phyloP scores from a whole-genome alignment of 192 early-diverging fungal species.

The Coemansia sp. region DNA sequence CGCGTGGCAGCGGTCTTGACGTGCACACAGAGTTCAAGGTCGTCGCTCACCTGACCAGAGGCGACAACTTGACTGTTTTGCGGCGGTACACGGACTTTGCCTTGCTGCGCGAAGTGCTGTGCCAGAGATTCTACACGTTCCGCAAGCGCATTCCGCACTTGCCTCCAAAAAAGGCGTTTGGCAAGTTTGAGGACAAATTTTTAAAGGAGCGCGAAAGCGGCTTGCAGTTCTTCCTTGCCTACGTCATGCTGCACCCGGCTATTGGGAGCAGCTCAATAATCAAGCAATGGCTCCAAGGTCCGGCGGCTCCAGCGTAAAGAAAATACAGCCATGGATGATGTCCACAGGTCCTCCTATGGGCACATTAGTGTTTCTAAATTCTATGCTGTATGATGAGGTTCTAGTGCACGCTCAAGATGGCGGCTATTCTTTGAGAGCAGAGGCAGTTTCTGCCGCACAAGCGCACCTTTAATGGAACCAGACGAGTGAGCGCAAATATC shows the following conservation, averaged over 20 bases:
- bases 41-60: slow-evolving; percentile 26
- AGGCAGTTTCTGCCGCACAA: slow-evolving; percentile 41
- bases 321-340: too few species aligned
- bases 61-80: slow-evolving; percentile 42
- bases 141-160: slow-evolving; percentile 43
- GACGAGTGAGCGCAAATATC: slow-evolving; percentile 19
- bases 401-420: not conserved
- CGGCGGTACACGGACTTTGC: slow-evolving; percentile 52
- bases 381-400: too few species aligned
- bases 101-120: slow-evolving; percentile 34
- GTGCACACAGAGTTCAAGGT: slow-evolving; percentile 52
- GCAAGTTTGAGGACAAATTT: slow-evolving; percentile 52
- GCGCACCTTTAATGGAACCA: slow-evolving; percentile 28
- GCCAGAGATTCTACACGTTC: slow-evolving; percentile 31
- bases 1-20: slow-evolving; percentile 40
- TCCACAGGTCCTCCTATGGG: too few species aligned
- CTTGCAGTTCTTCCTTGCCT: slow-evolving; percentile 52
- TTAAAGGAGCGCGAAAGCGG: slow-evolving; percentile 49
- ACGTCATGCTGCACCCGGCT: slow-evolving; percentile 53
- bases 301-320: not conserved
- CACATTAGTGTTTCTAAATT: too few species aligned
- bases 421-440: slow-evolving; percentile 3
- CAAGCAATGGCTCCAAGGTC: slow-evolving; percentile 33
- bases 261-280: slow-evolving; percentile 49
- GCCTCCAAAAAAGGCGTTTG: slow-evolving; percentile 48